Evolutionary conservation across 441 rosid genomes (phyloP), one percentile per base, ranked within the genome.

Genomic region (Pelargonium cotyledonis): DNA sequence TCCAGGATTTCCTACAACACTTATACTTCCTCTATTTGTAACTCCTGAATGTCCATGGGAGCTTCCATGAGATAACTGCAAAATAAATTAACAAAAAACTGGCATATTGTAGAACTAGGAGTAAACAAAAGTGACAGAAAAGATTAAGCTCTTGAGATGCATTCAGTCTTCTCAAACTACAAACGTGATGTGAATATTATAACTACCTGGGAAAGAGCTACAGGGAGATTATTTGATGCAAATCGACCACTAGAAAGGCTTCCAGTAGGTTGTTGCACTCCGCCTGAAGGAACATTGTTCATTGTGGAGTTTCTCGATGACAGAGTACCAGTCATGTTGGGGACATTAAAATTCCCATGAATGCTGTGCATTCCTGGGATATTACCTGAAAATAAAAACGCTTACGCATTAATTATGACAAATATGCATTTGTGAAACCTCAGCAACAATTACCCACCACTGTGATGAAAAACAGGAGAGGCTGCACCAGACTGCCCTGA

Each of bases 21-120:
- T 76, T 47, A 84, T 82, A 86, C 95, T 96, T 79, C 96, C 94
- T 84, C 98, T 85, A 73, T 83, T 90, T 40, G 88, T 66, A 47
- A 95, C 89, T 79, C 92, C 99, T 16, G 98, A 84, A 79, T 89
- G 96, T 58, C 95, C 95, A 81, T 86, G 95, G 31, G 96, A 84
- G 76, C 85, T 78, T 57, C 89, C 92, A 74, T 90, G 98, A 80
- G 97, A 84, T 66, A 95, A 75, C 99, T 95, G 82, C 76, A 84
- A 69, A 75, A 70, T 12, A 63, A 64, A 75, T 61, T 61, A 12
- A 26, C 31, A 26, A 26, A 26, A 26, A 26, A 26, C 31, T 26
- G 31, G 2, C 31, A 26, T 26, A 26, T 26, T 26, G 3, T 26
- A 26, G 31, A 26, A 26, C 31, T 26, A 26, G 31, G 31, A 26